Conservation (phyloP, 257 asterid genomes). For the Nemophila menziesii region DNA sequence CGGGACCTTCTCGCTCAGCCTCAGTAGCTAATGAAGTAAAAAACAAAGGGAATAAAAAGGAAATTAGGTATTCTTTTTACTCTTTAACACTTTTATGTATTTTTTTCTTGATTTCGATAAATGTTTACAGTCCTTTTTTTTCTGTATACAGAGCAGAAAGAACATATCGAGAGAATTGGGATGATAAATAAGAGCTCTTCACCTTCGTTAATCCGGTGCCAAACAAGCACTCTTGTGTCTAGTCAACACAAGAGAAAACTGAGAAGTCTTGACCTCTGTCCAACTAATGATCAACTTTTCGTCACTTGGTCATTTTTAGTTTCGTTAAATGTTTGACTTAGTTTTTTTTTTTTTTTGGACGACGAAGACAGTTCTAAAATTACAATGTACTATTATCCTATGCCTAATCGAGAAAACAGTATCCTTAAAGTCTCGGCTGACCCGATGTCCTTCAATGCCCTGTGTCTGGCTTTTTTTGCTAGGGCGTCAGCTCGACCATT, state of each 20-base stretch:
- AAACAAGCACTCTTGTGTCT: slow-evolving; percentile 19
- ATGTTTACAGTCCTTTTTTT: slow-evolving; percentile 5
- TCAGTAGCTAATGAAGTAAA: slow-evolving; percentile 16
- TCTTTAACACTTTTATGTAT: background rate
- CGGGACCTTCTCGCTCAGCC: slow-evolving; percentile 14
- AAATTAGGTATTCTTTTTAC: slow-evolving; percentile 17
- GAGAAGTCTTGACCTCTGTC: slow-evolving; percentile 38
- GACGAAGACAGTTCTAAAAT: too few relatives aligned
- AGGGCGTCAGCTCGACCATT: too few relatives aligned
- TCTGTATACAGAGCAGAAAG: slow-evolving; percentile 27
- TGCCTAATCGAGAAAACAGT: too few relatives aligned
- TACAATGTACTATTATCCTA: too few relatives aligned
- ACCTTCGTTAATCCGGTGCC: slow-evolving; percentile 24
- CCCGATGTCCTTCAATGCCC: too few relatives aligned
- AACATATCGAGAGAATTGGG: slow-evolving; percentile 29
- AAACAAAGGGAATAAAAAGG: slow-evolving; percentile 23
- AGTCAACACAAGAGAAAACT: slow-evolving; percentile 49
- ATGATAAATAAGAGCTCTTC: slow-evolving; percentile 19
- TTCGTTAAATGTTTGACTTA: too few relatives aligned
- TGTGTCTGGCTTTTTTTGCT: too few relatives aligned
- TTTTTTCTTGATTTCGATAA: background rate
- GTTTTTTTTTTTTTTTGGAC: too few relatives aligned
- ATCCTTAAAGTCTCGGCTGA: too few relatives aligned
- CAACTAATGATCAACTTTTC: slow-evolving; percentile 38
- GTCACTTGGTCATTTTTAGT: slow-evolving; percentile 23